Evolutionary conservation across 2,329 filamentous ascomycete species (phyloP), one percentile per base, ranked within the genome.

Genomic region (Epichloe gansuensis): DNA sequence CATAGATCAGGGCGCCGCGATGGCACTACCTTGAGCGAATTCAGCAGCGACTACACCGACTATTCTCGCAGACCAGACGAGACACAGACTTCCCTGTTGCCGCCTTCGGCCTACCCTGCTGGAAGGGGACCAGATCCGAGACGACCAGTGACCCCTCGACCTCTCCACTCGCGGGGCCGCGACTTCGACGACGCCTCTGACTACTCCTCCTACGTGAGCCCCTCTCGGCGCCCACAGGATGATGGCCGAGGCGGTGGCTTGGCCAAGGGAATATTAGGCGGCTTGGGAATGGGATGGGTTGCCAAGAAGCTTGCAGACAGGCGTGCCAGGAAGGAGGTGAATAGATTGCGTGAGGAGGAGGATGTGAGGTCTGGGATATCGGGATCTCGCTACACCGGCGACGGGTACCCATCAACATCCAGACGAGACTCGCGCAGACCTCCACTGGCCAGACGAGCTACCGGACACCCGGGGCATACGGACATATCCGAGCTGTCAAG

Each of bases 261-360:
- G n/a, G 76, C 74, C 23, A 80, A 84, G 58, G 78, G 78, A 1
- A 59, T 81, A 13, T 62, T 83, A 48, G 82, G 78, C 8, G 74
- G 82, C 2, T 67, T 88, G 28, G 85, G 85, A 2, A 71, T 85
- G 37, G 86, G 85, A 8, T 86, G 84, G 72, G 69, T 90, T 47
- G 78, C 80, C 6, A 83, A 78, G 69, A 79, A 80, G 64, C 75
- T 86, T 65, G 80, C 77, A 58, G 75, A 82, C 65, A 69, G 81
- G 59, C 70, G 70, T 49, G 63, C 70, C 54, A 72, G 62, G 55
- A 69, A 70, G 51, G 76, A 76, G 55, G 76, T 75, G 48, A 74
- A 75, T 34, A 69, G 76, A 41, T 39, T 69, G 4, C 63, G 62
- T 37, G 69, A 74, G 5, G 65, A 81, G 65, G 78, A 83, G 52